These are phyloP conservation scores for Thalia dealbata DNA, from an alignment of 176 grass and related monocot genomes.

Conservation along the genomic window DNA sequence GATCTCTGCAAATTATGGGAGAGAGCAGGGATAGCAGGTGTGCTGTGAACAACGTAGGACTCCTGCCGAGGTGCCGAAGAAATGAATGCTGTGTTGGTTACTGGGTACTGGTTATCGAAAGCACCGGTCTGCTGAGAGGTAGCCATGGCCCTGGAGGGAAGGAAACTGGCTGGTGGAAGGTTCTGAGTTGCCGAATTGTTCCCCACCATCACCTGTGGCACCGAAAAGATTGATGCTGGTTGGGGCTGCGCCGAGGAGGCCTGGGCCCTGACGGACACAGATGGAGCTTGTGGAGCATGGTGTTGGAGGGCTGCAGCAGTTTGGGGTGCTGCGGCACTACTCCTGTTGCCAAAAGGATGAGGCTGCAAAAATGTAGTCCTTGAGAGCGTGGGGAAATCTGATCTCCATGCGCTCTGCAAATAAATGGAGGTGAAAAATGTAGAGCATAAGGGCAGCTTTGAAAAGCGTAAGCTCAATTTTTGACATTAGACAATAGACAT, in stretches of 20 bases:
- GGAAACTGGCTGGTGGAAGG: slow-evolving; percentile 22
- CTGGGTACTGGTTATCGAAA: slow-evolving; percentile 26
- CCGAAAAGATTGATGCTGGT: slow-evolving; percentile 27
- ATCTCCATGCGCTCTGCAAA: slow-evolving; percentile 54
- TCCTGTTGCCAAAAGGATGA: slow-evolving; percentile 13
- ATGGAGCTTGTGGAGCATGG: not conserved
- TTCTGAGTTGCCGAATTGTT: not conserved
- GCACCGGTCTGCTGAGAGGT: slow-evolving; percentile 1
- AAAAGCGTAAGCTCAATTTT: not conserved
- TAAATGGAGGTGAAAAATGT: not conserved
- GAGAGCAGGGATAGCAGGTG: slow-evolving; percentile 7
- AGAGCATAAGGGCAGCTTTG: slow-evolving; percentile 2
- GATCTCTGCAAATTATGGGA: not conserved
- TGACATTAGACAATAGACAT: slow-evolving; percentile 14
- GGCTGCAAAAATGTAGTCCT: slow-evolving; percentile 17
- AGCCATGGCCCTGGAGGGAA: slow-evolving; percentile 19
- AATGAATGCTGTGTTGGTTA: slow-evolving; percentile 25
- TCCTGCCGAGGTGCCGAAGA: slow-evolving; percentile 5
- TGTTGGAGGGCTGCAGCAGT: not conserved
- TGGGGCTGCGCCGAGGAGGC: not conserved
- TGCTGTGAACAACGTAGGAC: not conserved
- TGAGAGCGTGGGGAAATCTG: slow-evolving; percentile 25
- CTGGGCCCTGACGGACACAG: not conserved
- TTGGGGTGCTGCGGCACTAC: slow-evolving; percentile 7
- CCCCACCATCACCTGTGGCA: not conserved